A percentile compares a stretch with the other conserved stretches of the same genome.
phyloP scores from a whole-genome alignment of 2,329 filamentous ascomycete species.

The Penicillium sp. region DNA sequence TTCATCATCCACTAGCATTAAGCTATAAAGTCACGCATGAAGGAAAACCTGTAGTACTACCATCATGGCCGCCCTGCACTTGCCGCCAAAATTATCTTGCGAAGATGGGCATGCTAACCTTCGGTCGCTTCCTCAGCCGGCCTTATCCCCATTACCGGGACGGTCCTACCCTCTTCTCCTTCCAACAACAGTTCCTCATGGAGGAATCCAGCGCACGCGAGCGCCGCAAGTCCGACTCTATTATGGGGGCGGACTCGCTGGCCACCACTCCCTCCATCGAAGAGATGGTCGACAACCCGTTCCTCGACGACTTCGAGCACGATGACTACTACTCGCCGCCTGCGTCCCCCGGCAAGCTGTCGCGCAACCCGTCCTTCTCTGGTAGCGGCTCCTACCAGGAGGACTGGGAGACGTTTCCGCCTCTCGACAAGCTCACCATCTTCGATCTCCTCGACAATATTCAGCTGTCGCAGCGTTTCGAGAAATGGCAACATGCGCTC shows the following conservation, averaged over 20 bases:
- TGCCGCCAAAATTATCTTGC: not conserved
- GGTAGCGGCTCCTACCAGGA: slow-evolving; percentile 82
- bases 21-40: no score
- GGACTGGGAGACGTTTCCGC: slow-evolving; percentile 83
- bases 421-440: slow-evolving; percentile 83
- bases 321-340: slow-evolving; percentile 35
- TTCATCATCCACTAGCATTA: no score
- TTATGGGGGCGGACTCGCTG: slow-evolving; percentile 25
- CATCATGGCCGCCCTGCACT: not conserved
- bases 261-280: slow-evolving; percentile 28
- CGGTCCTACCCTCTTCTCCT: slow-evolving; percentile 40
- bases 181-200: slow-evolving; percentile 41
- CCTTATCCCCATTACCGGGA: slow-evolving; percentile 35
- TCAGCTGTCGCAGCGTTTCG: slow-evolving; percentile 83
- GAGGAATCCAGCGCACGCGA: slow-evolving; percentile 27
- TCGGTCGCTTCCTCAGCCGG: slow-evolving; percentile 40
- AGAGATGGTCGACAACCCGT: slow-evolving; percentile 27
- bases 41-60: no score
- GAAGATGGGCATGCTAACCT: slow-evolving; percentile 42
- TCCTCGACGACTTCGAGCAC: slow-evolving; percentile 32
- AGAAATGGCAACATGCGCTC: slow-evolving; percentile 83
- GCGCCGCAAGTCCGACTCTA: slow-evolving; percentile 26
- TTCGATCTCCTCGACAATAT: slow-evolving; percentile 95
- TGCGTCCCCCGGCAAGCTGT: slow-evolving; percentile 51
- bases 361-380: slow-evolving; percentile 79